Conservation (phyloP, 2,329 filamentous ascomycete genomes). For the Microascus cirrosus region DNA sequence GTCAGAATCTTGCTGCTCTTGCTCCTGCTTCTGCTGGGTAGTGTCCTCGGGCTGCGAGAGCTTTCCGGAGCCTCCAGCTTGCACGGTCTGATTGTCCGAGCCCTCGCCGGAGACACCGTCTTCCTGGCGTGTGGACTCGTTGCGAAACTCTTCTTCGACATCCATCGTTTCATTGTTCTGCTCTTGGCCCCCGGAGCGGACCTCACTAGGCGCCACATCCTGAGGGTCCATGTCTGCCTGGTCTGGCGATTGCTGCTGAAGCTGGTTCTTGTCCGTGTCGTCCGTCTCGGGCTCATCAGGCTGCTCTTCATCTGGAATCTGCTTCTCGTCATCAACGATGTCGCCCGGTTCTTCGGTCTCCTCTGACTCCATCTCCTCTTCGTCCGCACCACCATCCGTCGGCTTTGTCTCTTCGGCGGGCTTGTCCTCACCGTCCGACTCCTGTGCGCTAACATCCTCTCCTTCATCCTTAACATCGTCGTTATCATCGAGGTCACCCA, state of each 20-base stretch:
- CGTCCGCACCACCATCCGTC: slow-evolving; percentile 29
- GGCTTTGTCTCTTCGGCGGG: slow-evolving; percentile 43
- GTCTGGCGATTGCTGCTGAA: slow-evolving; percentile 19
- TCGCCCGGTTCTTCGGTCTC: slow-evolving; percentile 5
- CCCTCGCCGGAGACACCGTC: slow-evolving; percentile 56
- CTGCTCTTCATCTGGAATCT: slow-evolving; percentile 18
- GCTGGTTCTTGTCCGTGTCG: slow-evolving; percentile 26
- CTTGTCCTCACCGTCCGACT: slow-evolving; percentile 38
- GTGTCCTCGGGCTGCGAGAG: slow-evolving; percentile 35
- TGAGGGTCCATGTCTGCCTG: slow-evolving; percentile 43
- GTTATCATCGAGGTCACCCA: slow-evolving; percentile 46
- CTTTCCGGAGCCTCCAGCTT: slow-evolving; percentile 51
- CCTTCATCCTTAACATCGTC: slow-evolving; percentile 44
- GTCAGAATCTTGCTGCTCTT: slow-evolving; percentile 29
- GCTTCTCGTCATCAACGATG: slow-evolving; percentile 8
- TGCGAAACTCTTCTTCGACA: slow-evolving; percentile 48
- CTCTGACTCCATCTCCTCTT: slow-evolving; percentile 17
- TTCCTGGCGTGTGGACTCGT: slow-evolving; percentile 52
- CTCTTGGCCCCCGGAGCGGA: slow-evolving; percentile 43
- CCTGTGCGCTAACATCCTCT: slow-evolving; percentile 31
- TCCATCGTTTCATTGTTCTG: slow-evolving; percentile 34
- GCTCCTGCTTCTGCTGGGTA: slow-evolving; percentile 26
- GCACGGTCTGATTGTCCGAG: slow-evolving; percentile 51
- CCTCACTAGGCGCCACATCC: slow-evolving; percentile 52
- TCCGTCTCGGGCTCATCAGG: slow-evolving; percentile 16